A percentile compares a stretch with the other conserved stretches of the same genome.
phyloP scores from a whole-genome alignment of 2,329 filamentous ascomycete species.

The Raffaelea deltoideospora region DNA sequence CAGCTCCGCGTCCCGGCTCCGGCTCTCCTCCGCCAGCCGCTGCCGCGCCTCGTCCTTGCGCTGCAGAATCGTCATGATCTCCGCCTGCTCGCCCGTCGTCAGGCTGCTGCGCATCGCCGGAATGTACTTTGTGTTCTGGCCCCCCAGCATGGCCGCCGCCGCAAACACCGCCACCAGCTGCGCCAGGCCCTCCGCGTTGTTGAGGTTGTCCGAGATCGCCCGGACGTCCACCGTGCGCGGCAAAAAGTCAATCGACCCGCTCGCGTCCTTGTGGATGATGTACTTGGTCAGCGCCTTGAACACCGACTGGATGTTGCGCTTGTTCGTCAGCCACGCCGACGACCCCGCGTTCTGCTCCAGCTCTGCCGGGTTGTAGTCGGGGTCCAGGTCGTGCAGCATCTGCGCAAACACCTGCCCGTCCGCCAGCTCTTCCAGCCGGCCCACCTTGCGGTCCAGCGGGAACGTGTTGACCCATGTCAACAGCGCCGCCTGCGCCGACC shows the following conservation, averaged over 20 bases:
- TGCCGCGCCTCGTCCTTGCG: conserved; percentile 29
- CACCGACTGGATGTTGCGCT: conserved; percentile 81
- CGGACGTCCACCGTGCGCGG: conserved; percentile 11
- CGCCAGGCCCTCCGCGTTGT: conserved; percentile 9
- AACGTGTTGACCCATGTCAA: conserved; percentile 40
- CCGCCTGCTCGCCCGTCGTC: conserved; percentile 22
- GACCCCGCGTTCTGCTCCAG: conserved; percentile 31
- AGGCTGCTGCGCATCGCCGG: conserved; percentile 16
- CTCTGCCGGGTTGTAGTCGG: conserved; percentile 37
- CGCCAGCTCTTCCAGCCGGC: conserved; percentile 33
- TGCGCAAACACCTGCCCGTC: conserved; percentile 40
- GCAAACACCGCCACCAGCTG: conserved; percentile 23
- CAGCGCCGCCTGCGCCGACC: conserved; percentile 35
- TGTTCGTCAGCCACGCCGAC: conserved; percentile 44
- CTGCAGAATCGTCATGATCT: conserved; percentile 33
- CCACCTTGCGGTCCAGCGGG: conserved; percentile 26
- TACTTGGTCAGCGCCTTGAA: conserved; percentile 77
- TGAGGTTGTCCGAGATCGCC: conserved; percentile 9
- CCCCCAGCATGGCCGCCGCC: conserved; percentile 13
- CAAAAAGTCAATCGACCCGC: conserved; percentile 9
- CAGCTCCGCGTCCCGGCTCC: conserved; percentile 20
- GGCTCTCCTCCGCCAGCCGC: conserved; percentile 17
- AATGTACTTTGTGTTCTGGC: conserved; percentile 15
- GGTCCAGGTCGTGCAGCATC: conserved; percentile 42
- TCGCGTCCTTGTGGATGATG: conserved; percentile 21